Percentiles rank a stretch among this genome's conserved stretches.
These are phyloP conservation scores for Entomortierella chlamydospora DNA, from an alignment of 192 early-diverging fungal genomes.

Conservation along the genomic window DNA sequence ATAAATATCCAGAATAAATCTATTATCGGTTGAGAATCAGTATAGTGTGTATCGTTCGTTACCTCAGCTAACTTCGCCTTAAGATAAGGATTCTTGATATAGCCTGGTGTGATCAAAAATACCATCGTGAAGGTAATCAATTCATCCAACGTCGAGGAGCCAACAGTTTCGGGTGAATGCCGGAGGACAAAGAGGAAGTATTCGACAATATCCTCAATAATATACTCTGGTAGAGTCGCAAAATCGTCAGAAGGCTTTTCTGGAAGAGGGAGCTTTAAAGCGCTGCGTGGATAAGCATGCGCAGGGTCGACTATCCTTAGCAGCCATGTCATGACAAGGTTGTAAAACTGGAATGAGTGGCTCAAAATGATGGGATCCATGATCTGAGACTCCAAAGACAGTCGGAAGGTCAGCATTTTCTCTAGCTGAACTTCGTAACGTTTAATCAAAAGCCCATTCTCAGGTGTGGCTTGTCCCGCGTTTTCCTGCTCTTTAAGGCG, in stretches of 20 bases:
- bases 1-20: too few relatives aligned
- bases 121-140: slow-evolving; percentile 78
- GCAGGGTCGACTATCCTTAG: slow-evolving; percentile 77
- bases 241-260: slow-evolving; percentile 64
- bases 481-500: slow-evolving; percentile 70
- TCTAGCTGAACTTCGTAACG: slow-evolving; percentile 75
- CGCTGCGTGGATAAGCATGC: slow-evolving; percentile 56
- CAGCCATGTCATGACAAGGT: slow-evolving; percentile 91
- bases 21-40: too few relatives aligned
- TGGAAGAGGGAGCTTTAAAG: slow-evolving; percentile 69
- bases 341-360: slow-evolving; percentile 81
- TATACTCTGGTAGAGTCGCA: slow-evolving; percentile 90
- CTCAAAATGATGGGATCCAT: slow-evolving; percentile 78
- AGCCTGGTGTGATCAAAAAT: slow-evolving; percentile 81
- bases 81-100: slow-evolving; percentile 95
- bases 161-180: slow-evolving; percentile 59
- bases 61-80: slow-evolving; percentile 96
- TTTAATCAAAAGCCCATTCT: slow-evolving; percentile 63
- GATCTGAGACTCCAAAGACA: slow-evolving; percentile 82
- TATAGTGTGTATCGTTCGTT: neutral
- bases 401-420: slow-evolving; percentile 70
- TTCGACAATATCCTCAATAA: slow-evolving; percentile 90
- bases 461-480: slow-evolving; percentile 20
- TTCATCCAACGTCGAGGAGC: slow-evolving; percentile 56
- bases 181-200: slow-evolving; percentile 77